Evolutionary conservation across 306 rosid species (phyloP), one percentile per base, ranked within the genome.

Genomic region (Heteromeles arbutifolia): DNA sequence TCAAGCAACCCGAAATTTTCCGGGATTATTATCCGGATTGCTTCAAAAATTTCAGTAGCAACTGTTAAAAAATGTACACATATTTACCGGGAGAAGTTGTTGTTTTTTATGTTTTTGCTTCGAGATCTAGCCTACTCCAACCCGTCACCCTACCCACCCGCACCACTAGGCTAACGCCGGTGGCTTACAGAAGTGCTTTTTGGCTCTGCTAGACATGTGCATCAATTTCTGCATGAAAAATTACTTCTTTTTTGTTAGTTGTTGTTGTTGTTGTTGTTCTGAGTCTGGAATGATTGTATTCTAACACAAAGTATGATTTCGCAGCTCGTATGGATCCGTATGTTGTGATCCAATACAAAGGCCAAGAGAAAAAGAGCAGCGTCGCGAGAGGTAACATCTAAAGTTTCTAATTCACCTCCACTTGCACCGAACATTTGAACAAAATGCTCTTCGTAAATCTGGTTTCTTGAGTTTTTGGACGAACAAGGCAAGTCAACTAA

Each of bases 241-340:
- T 61, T 26, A 2, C 37, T 14, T 6, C 2, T 6, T 61, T 6
- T 15, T 24, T 24, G 54, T 9, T 11, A 12, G 21, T 15, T 13
- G 52, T 15, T 48, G 53, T 14, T 45, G 53, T n/a, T n/a, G n/a
- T 15, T 39, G 43, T 8, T 41, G 44, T 41, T 41, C 11, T 15
- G 8, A 15, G 7, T 1, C 8, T 25, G 31, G 4, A 61, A 61
- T 11, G 24, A 11, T 26, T 26, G 34, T 14, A 14, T 61, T 61
- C 2, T 70, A 48, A 73, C 7, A 13, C 5, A 26, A 11, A 22
- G 39, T 22, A 29, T n/a, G 8, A 28, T 75, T 11, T 65, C 43
- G 24, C 73, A 92, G 97, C 84, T 77, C 78, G 79, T 11, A 87
- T 83, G 85, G 96, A 92, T 85, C 97, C 97, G n/a, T 90, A 92